phyloP scores from a whole-genome alignment of 2,329 filamentous ascomycete genomes.

The Aspergillus neoniger region DNA sequence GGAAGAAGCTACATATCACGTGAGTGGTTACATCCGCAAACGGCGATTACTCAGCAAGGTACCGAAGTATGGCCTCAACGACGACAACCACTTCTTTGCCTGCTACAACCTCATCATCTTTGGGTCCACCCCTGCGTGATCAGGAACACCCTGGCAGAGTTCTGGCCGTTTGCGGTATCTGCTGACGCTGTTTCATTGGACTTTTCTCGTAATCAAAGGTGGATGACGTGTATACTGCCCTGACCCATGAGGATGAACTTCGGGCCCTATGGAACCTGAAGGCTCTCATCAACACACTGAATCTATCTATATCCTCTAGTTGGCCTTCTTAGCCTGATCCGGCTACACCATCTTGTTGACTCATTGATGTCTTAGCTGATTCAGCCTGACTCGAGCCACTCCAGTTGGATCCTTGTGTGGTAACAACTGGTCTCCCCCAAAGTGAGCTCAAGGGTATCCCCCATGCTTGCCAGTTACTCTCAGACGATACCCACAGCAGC shows the following conservation, averaged over 20 bases:
- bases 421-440: neutral
- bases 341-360: neutral
- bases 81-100: neutral
- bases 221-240: conserved; percentile 11
- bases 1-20: neutral
- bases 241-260: neutral
- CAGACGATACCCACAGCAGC: neutral
- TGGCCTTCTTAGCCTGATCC: neutral
- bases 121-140: conserved; percentile 4
- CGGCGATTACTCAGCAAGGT: conserved; percentile 5
- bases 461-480: neutral
- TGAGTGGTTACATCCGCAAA: neutral
- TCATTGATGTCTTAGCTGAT: neutral
- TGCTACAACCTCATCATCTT: neutral
- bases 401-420: neutral
- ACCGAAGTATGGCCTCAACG: conserved; percentile 4
- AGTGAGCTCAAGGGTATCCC: neutral
- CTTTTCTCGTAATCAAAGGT: neutral
- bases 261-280: neutral
- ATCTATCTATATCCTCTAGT: neutral
- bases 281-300: neutral
- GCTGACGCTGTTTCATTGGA: neutral
- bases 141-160: neutral
- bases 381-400: neutral
- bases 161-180: conserved; percentile 3